Conservation (phyloP, 2,329 filamentous ascomycete genomes). For the Malbranchea cinnamomea region DNA sequence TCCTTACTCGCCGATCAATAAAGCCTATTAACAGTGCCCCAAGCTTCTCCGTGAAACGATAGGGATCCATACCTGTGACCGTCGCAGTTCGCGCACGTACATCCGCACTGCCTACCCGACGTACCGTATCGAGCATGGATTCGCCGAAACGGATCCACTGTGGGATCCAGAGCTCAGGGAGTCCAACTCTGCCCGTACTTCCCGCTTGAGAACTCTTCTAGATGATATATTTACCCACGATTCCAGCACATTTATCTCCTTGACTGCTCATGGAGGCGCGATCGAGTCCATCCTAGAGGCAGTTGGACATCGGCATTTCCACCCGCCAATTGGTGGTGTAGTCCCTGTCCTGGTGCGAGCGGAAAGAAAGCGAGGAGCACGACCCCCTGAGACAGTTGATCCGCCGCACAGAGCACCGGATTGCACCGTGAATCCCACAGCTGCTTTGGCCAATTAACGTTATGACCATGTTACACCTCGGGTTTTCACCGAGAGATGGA, state of each 20-base stretch:
- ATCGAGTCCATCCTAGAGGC: constrained; percentile 39
- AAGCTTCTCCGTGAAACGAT: constrained; percentile 42
- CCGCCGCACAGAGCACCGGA: constrained; percentile 17
- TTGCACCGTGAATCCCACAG: constrained; percentile 10
- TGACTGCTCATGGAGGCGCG: constrained; percentile 45
- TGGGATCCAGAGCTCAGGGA: constrained; percentile 37
- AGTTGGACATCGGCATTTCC: constrained; percentile 32
- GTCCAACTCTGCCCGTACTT: constrained; percentile 32
- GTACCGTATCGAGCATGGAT: constrained; percentile 38
- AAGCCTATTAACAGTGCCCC: constrained; percentile 9
- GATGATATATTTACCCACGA: constrained; percentile 39
- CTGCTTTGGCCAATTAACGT: too few species aligned
- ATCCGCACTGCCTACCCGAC: constrained; percentile 36
- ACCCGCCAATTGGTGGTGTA: constrained; percentile 34
- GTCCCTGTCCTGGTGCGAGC: constrained; percentile 37
- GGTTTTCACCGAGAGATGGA: too few species aligned
- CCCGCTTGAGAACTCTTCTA: constrained; percentile 32
- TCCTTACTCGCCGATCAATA: neutral
- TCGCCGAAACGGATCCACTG: constrained; percentile 39
- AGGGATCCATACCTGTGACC: constrained; percentile 48
- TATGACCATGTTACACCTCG: too few species aligned
- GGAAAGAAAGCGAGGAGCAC: constrained; percentile 15
- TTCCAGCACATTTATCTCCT: constrained; percentile 33
- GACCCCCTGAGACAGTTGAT: constrained; percentile 12
- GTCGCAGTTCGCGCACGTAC: constrained; percentile 33